These are phyloP conservation scores for Pythium volutum DNA, from an alignment of 352 stramenopile species.

Conservation along the genomic window DNA sequence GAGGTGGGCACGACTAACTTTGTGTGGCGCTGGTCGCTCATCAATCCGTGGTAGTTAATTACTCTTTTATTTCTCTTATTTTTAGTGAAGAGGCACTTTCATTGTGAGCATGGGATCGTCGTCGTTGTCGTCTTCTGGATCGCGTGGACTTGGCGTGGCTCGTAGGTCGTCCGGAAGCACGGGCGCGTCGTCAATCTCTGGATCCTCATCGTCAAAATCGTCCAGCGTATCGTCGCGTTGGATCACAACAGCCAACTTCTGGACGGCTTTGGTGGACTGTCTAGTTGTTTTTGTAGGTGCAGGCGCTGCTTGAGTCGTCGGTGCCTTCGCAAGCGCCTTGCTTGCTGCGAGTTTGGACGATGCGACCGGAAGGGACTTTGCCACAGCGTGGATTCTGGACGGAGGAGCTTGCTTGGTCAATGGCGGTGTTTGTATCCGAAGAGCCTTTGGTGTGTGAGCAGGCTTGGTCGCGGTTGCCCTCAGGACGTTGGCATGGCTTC, in stretches of 20 bases:
- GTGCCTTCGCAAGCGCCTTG: background rate
- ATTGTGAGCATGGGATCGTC: constrained; percentile 23
- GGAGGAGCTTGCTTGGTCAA: background rate
- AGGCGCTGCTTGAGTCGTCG: background rate
- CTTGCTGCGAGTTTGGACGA: background rate
- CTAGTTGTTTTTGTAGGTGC: constrained; percentile 1
- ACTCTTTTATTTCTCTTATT: too few relatives aligned
- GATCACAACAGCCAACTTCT: background rate
- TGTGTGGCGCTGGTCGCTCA: too few relatives aligned
- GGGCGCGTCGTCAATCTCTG: constrained; percentile 54
- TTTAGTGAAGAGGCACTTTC: constrained; percentile 20
- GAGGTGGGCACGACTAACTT: too few relatives aligned
- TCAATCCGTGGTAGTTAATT: constrained; percentile 87
- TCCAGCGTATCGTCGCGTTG: constrained; percentile 22
- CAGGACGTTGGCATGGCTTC: background rate
- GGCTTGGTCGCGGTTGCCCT: background rate
- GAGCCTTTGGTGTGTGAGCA: background rate
- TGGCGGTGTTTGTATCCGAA: background rate
- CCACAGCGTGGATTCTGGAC: background rate
- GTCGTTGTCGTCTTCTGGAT: constrained; percentile 24
- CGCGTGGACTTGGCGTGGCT: constrained; percentile 19
- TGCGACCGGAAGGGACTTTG: background rate
- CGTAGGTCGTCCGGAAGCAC: constrained; percentile 40
- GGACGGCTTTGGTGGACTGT: constrained; percentile 6
- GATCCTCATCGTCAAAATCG: constrained; percentile 66